Conservation (phyloP, 169 alveolate species). For the Sarcocystis neurona region DNA sequence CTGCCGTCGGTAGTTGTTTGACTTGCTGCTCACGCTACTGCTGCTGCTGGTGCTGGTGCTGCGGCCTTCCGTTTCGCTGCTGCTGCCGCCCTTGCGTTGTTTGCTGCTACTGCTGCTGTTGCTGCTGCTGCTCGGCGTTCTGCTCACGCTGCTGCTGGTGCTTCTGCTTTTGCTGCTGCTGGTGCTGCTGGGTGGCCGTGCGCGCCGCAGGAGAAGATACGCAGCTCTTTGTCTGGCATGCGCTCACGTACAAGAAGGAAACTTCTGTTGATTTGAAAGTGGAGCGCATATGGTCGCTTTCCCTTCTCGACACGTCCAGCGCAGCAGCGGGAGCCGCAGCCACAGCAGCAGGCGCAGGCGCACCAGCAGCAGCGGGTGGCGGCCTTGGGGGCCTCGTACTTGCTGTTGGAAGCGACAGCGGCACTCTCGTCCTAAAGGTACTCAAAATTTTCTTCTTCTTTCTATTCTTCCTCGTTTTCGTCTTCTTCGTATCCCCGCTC, state of each 20-base stretch:
- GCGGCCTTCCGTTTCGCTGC: no score
- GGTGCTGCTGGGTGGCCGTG: no score
- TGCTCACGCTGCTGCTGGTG: no score
- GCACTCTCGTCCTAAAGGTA: constrained; percentile 56
- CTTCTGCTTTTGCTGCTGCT: no score
- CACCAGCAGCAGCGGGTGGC: not conserved
- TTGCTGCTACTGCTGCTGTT: no score
- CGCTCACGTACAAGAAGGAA: constrained; percentile 41
- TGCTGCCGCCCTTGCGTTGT: no score
- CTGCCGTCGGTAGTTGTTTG: no score
- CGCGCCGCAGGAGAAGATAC: constrained; percentile 49
- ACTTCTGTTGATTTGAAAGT: constrained; percentile 2
- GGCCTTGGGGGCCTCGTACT: constrained; percentile 46
- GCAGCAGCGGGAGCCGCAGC: not conserved
- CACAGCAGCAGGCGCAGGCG: not conserved
- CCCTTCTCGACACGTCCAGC: constrained; percentile 15
- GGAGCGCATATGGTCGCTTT: constrained; percentile 39
- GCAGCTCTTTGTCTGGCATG: constrained; percentile 33
- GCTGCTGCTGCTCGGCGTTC: no score
- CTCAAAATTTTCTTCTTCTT: not conserved
- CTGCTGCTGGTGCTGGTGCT: no score
- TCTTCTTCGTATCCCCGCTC: not conserved
- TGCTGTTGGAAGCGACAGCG: constrained; percentile 50
- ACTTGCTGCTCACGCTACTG: no score
- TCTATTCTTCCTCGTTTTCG: not conserved